Evolutionary conservation across 73 alveolate genomes (phyloP).

Genomic region (Tetrahymena borealis): DNA sequence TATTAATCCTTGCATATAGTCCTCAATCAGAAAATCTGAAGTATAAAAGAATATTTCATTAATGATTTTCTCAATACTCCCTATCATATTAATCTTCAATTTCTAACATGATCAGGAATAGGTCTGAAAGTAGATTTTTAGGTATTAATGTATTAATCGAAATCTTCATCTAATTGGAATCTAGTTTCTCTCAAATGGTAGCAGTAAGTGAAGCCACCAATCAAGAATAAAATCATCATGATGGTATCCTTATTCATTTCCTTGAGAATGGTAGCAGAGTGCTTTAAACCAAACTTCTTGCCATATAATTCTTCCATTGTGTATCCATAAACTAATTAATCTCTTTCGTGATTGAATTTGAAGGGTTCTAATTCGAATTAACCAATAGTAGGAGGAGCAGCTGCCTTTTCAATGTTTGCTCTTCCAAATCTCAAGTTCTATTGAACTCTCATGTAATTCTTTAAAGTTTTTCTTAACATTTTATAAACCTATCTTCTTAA

Average conservation of each 20-base stretch:
- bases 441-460: not conserved
- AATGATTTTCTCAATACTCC: not conserved
- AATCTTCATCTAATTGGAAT: not conserved
- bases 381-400: constrained; percentile 3
- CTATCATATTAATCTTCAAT: not conserved
- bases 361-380: constrained; percentile 32
- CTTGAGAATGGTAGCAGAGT: constrained; percentile 16
- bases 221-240: not conserved
- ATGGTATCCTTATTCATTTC: constrained; percentile 23
- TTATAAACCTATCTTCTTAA: not conserved
- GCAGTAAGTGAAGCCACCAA: not conserved
- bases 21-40: too few relatives aligned
- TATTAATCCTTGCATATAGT: too few relatives aligned
- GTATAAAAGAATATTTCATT: too few relatives aligned
- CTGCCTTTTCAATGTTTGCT: not conserved
- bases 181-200: not conserved
- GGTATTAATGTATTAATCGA: not conserved
- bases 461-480: not conserved
- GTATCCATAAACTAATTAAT: constrained; percentile 31
- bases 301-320: constrained; percentile 48
- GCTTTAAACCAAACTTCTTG: constrained; percentile 26
- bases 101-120: not conserved
- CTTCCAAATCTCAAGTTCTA: not conserved
- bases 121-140: not conserved
- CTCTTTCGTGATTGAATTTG: constrained; percentile 40